Base-by-base conservation (phyloP, 2,329 filamentous ascomycete species). In the Talaromyces funiculosus region DNA sequence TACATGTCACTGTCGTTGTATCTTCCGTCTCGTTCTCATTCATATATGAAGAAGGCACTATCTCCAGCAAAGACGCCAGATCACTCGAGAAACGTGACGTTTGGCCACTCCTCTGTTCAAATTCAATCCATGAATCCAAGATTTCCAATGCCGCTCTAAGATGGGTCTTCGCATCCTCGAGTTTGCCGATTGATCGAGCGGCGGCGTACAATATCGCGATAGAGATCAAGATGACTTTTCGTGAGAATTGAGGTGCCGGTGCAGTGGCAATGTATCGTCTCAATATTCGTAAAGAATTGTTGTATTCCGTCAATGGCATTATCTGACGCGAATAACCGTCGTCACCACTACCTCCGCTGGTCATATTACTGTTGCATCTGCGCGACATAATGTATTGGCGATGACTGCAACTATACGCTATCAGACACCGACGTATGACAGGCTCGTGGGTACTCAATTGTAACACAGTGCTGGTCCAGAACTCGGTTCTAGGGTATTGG, bases 161-260 rank as follows among this genome's bases (percentile, higher is more conserved):
- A 45, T 57, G 55, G 9, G 43, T 42, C 42, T 57, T 29, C 33
- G 55, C 55, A 49, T 57, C 55, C 12, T 57, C 38, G 18, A 43
- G 35, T 20, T 57, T 57, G 29, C 42, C 42, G 18, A 57, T 33
- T 8, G 55, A 18, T 24, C 40, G 43, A 16, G 55, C 55, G 20
- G 55, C 40, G 18, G 42, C 31, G 20, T 47, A 57, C 40, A 57
- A 42, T 16, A 57, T 35, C 6, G 42, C 42, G 38, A 43, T 47
- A 14, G 18, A 57, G 10, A 47, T 47, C 29, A 57, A 31, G 42
- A 57, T 42, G 2, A 45, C 43, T 47, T 57, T 26, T 20, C 31
- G 38, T 9, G 18, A 42, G 18, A 5, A 20, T 42, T 9, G 9
- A 42, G 38, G 38, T 18, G 5, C 2, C 9, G 38, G 38, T 9